A percentile compares a stretch with the other conserved stretches of the same genome.
These are phyloP conservation scores for Tuber magnatum DNA, from an alignment of 495 filamentous ascomycete genomes.

Conservation along the genomic window DNA sequence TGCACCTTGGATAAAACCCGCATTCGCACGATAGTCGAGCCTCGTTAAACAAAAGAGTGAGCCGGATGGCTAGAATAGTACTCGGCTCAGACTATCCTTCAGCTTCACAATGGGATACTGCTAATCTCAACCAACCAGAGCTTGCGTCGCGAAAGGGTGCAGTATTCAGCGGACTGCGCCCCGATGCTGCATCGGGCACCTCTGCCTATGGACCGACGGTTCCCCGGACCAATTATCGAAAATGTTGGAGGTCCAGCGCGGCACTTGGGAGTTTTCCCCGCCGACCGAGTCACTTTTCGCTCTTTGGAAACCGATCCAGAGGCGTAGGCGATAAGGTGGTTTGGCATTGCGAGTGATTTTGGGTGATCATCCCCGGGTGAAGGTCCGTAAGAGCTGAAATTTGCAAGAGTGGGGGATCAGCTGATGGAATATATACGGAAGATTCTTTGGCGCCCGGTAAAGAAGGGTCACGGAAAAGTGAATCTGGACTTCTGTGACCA, in stretches of 20 bases:
- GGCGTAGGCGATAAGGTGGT: not conserved
- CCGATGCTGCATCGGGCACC: not conserved
- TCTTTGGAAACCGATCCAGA: not conserved
- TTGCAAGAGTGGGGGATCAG: not conserved
- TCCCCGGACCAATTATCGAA: not conserved
- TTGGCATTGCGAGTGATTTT: not conserved
- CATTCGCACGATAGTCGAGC: not conserved
- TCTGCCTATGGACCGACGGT: not conserved
- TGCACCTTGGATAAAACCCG: not conserved
- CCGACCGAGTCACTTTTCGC: not conserved
- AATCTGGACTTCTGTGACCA: not conserved
- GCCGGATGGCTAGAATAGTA: not conserved
- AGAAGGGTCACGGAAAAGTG: not conserved
- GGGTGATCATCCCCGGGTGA: not conserved
- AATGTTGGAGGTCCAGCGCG: not conserved
- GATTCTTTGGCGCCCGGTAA: not conserved
- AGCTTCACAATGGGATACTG: not conserved
- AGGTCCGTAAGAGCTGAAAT: not conserved
- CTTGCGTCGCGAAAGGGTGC: not conserved
- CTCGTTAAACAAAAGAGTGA: not conserved
- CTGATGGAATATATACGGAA: not conserved
- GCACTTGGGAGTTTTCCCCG: not conserved
- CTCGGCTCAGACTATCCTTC: not conserved
- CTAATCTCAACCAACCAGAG: not conserved
- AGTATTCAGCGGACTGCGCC: not conserved